Evolutionary conservation across 1,284 basidiomycete species (phyloP).

Genomic region (Naganishia sp.): DNA sequence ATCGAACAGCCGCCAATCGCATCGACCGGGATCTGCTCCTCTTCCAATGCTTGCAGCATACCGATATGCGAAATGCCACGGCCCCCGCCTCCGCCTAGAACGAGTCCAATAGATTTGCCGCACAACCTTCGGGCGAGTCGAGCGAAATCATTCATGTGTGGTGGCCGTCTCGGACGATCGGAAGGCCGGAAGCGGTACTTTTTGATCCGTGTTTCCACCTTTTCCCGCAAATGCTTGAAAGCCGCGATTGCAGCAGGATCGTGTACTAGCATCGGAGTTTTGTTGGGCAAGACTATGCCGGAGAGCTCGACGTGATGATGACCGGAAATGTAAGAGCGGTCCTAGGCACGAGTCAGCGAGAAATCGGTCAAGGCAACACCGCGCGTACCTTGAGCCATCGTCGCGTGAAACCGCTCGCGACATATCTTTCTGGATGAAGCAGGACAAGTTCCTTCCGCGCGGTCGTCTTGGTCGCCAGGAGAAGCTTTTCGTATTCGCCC

Average conservation of each 20-base stretch:
- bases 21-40: constrained; percentile 90
- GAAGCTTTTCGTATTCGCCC: constrained; percentile 87
- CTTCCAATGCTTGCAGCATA: constrained; percentile 84
- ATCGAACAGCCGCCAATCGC: constrained; percentile 84
- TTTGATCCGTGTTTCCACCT: constrained; percentile 83
- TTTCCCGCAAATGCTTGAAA: constrained; percentile 72
- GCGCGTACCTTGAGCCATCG: constrained; percentile 85
- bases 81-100: constrained; percentile 94
- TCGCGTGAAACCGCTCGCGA: constrained; percentile 86
- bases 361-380: constrained; percentile 3
- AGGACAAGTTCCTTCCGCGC: constrained; percentile 95
- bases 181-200: constrained; percentile 76
- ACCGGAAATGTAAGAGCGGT: constrained; percentile 78
- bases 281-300: constrained; percentile 61
- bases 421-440: constrained; percentile 86
- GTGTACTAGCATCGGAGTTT: constrained; percentile 61
- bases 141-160: constrained; percentile 88
- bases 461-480: constrained; percentile 88
- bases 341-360: constrained; percentile 56
- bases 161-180: constrained; percentile 69
- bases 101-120: constrained; percentile 89
- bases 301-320: constrained; percentile 53
- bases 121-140: constrained; percentile 87
- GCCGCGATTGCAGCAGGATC: constrained; percentile 88
- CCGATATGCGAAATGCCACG: constrained; percentile 92